Evolutionary conservation across 148 eudicot species (phyloP), one percentile per base, ranked within the genome.

Genomic region (Rhododendron ovatum): DNA sequence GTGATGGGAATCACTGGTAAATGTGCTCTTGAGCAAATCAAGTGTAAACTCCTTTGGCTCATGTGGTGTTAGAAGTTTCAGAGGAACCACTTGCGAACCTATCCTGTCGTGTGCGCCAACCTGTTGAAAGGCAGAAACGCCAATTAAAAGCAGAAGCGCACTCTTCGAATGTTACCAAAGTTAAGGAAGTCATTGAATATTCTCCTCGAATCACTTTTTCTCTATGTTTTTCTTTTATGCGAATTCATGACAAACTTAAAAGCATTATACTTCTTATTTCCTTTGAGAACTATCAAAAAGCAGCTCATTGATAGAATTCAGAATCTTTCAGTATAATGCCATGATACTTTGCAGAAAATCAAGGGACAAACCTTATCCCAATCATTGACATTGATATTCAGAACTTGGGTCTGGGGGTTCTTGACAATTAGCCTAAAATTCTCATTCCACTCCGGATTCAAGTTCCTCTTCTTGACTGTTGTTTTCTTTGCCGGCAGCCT

Each of bases 381-480:
- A 81, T 96, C 99, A 61, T 82, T 94, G 85, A 97, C 92, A 87
- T 91, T 86, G 57, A 97, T 85, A 71, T 91, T 89, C 76, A 97
- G 98, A 86, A 91, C 67, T 84, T 95, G 99, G 63, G 95, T 88
- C 83, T 94, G 88, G 8, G 98, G 99, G 30, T 95, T 96, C 92
- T 94, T 95, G 50, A 97, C 98, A 7, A 89, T 92, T 41, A 97
- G 91, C 90, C 92, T 97, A 85, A 95, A 97, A 15, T 87, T 84
- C 87, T 97, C 99, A 76, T 97, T 93, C 99, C 99, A 97, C 90
- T 82, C 98, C 0, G 98, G 99, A 89, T 97, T 94, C 75, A 97
- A 87, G 63, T 90, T 97, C 91, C 86, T 94, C 91, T 84, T 97
- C 91, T 94, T 97, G 86, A 91, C 82, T 9, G 94, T 86, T 18